Evolutionary conservation across 1,284 basidiomycete genomes (phyloP).

Genomic region (Meira miltonrushii): DNA sequence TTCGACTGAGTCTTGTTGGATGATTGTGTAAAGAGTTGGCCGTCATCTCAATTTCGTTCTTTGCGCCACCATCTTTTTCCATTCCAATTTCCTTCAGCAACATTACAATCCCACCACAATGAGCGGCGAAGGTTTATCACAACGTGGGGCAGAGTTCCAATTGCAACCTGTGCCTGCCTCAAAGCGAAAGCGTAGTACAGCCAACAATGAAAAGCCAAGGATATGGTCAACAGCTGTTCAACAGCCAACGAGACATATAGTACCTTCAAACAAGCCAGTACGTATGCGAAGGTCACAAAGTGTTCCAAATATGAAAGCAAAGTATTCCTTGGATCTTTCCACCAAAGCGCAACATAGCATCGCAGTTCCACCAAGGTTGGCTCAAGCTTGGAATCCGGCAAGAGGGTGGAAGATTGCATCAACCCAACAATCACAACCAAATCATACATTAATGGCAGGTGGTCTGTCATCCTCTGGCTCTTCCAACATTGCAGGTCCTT

Average conservation of each 20-base stretch:
- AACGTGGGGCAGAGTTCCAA: conserved; percentile 4
- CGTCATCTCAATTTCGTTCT: too few relatives aligned
- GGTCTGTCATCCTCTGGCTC: not conserved
- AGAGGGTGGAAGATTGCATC: not conserved
- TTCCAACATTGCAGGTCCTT: not conserved
- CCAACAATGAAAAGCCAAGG: not conserved
- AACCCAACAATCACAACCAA: not conserved
- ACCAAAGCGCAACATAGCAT: not conserved
- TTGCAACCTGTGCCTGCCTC: conserved; percentile 14
- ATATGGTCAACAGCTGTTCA: not conserved
- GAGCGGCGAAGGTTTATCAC: too few relatives aligned
- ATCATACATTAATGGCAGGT: not conserved
- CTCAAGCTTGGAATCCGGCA: not conserved
- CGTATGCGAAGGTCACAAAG: not conserved
- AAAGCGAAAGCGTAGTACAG: conserved; percentile 4
- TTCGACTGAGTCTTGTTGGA: too few relatives aligned
- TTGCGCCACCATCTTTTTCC: too few relatives aligned
- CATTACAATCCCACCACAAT: too few relatives aligned
- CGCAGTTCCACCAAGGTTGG: not conserved
- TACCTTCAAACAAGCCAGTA: conserved; percentile 12
- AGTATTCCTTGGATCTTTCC: not conserved
- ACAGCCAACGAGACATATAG: not conserved
- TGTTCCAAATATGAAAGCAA: not conserved
- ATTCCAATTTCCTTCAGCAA: too few relatives aligned
- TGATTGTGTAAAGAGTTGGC: too few relatives aligned